Conservation (phyloP, 345 rosid genomes). For the Dipteronia sinensis region DNA sequence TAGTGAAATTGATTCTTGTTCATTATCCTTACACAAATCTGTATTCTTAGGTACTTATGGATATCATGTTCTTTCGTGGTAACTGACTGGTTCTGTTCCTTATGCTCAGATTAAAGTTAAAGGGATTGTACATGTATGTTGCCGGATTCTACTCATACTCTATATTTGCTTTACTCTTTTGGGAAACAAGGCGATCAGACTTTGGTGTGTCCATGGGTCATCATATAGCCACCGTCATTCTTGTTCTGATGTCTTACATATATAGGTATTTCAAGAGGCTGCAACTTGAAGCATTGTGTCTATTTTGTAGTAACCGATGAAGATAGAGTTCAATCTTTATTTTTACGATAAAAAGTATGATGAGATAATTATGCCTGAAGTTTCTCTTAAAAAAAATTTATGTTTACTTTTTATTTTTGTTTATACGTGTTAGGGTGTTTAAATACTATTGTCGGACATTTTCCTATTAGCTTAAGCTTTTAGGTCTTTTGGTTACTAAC, state of each 20-base stretch:
- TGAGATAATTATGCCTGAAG: not conserved
- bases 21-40: not conserved
- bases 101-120: conserved; percentile 60
- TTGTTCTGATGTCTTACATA: conserved; percentile 62
- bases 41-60: not conserved
- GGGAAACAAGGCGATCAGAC: conserved; percentile 87
- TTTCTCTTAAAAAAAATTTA: not conserved
- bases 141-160: conserved; percentile 86
- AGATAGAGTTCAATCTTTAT: conserved; percentile 4
- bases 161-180: conserved; percentile 71
- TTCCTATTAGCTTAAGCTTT: too few relatives aligned
- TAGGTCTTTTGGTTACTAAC: too few relatives aligned
- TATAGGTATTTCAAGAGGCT: conserved; percentile 47
- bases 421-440: too few relatives aligned
- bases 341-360: not conserved
- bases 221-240: conserved; percentile 59
- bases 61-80: conserved; percentile 1
- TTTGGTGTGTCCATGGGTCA: conserved; percentile 74
- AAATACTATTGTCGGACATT: too few relatives aligned
- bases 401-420: not conserved
- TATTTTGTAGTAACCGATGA: not conserved
- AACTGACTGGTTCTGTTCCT: conserved; percentile 22
- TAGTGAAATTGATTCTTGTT: conserved; percentile 11
- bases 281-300: not conserved
- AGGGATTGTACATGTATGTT: conserved; percentile 66